Evolutionary conservation across 2,329 filamentous ascomycete species (phyloP).

Genomic region (Claviceps quebecensis): DNA sequence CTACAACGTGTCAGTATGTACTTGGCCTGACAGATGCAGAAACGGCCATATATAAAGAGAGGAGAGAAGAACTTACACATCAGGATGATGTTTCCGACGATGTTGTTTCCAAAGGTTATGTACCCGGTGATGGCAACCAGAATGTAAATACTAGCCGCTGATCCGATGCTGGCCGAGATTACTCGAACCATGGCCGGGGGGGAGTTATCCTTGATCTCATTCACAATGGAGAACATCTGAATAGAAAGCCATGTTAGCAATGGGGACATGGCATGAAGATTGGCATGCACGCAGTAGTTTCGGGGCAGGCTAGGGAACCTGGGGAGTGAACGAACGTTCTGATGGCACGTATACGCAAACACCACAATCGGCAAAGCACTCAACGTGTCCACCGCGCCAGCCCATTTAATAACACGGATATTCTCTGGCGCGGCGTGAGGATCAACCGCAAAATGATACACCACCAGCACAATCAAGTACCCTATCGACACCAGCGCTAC

Average conservation of each 20-base stretch:
- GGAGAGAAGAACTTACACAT: conserved; percentile 52
- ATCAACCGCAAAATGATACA: conserved; percentile 83
- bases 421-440: conserved; percentile 58
- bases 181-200: conserved; percentile 62
- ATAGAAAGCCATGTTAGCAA: conserved; percentile 11
- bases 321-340: conserved; percentile 52
- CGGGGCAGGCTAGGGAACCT: no score
- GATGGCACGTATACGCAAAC: conserved; percentile 98
- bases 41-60: no score
- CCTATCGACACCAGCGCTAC: conserved; percentile 85
- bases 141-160: conserved; percentile 74
- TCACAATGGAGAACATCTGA: conserved; percentile 98
- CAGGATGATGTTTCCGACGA: conserved; percentile 83
- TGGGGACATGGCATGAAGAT: neutral
- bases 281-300: no score
- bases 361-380: conserved; percentile 89
- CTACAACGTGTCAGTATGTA: conserved; percentile 16
- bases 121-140: conserved; percentile 92
- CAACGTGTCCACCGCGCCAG: conserved; percentile 62
- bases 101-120: conserved; percentile 80
- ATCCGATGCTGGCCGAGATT: conserved; percentile 71
- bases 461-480: conserved; percentile 82
- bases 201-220: conserved; percentile 80
- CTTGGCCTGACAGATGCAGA: no score
- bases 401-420: conserved; percentile 65